Evolutionary conservation across 2,329 filamentous ascomycete species (phyloP).

Genomic region (Pezizomycotina sp.): DNA sequence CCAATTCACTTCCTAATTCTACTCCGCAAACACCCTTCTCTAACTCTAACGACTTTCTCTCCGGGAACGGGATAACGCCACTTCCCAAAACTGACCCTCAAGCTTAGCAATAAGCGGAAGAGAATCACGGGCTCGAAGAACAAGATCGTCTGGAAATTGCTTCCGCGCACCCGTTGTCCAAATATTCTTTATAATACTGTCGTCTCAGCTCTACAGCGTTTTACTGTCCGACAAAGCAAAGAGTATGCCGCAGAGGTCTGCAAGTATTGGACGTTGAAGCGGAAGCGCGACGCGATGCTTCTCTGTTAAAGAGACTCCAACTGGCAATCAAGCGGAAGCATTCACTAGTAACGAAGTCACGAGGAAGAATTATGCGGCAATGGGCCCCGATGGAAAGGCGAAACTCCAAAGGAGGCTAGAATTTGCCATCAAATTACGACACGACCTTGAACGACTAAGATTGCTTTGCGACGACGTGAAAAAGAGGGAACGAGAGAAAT

Average conservation of each 20-base stretch:
- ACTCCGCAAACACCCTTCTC: no score
- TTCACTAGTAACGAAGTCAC: conserved; percentile 98
- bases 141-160: conserved; percentile 69
- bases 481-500: conserved; percentile 58
- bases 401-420: conserved; percentile 68
- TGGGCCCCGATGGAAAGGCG: conserved; percentile 69
- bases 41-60: conserved; percentile 2
- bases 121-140: conserved; percentile 33
- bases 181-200: conserved; percentile 75
- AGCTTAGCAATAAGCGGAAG: conserved; percentile 44
- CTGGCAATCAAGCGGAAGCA: conserved; percentile 65
- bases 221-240: conserved; percentile 70
- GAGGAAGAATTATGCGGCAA: conserved; percentile 81
- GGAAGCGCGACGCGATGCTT: conserved; percentile 84
- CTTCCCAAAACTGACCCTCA: conserved; percentile 37
- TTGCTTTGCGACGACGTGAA: conserved; percentile 48
- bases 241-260: conserved; percentile 87
- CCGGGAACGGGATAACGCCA: conserved; percentile 27
- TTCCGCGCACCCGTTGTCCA: conserved; percentile 84
- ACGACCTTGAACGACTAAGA: conserved; percentile 62
- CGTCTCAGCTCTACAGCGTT: conserved; percentile 64
- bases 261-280: conserved; percentile 94
- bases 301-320: conserved; percentile 80
- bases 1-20: no score
- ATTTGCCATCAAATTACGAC: conserved; percentile 60